A percentile compares a stretch with the other conserved stretches of the same genome.
These are phyloP conservation scores for Pichia cephalocereana DNA, from an alignment of 805 yeast species.

Conservation along the genomic window DNA sequence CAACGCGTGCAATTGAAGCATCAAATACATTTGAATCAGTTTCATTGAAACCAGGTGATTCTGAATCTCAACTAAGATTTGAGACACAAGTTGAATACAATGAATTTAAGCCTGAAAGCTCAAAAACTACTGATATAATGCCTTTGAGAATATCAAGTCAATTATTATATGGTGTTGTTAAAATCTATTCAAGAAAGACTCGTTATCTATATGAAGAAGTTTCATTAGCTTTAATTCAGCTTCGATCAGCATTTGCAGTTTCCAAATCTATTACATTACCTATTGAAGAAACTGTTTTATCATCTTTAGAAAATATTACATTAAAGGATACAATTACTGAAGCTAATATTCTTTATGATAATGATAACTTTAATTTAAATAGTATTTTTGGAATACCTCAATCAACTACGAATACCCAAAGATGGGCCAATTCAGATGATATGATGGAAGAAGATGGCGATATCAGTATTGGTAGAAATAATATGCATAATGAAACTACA, in stretches of 20 bases:
- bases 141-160: slow-evolving; percentile 82
- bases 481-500: not conserved
- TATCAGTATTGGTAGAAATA: slow-evolving; percentile 7
- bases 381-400: slow-evolving; percentile 16
- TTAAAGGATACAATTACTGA: slow-evolving; percentile 75
- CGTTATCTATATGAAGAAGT: slow-evolving; percentile 78
- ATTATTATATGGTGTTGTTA: slow-evolving; percentile 73
- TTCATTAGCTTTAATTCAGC: slow-evolving; percentile 58
- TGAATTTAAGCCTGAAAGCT: not conserved
- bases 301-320: slow-evolving; percentile 50
- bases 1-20: slow-evolving; percentile 55
- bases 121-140: slow-evolving; percentile 39
- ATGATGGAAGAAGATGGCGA: slow-evolving; percentile 3
- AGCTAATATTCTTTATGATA: slow-evolving; percentile 61
- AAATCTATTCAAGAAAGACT: slow-evolving; percentile 80
- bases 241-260: slow-evolving; percentile 56
- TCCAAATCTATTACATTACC: slow-evolving; percentile 47
- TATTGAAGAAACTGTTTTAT: slow-evolving; percentile 49
- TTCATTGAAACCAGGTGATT: not conserved
- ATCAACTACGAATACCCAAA: not conserved
- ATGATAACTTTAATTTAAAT: slow-evolving; percentile 39
- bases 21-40: slow-evolving; percentile 14
- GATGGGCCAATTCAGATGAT: slow-evolving; percentile 4
- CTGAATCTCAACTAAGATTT: slow-evolving; percentile 10
- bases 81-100: not conserved